Evolutionary conservation across 352 stramenopile species (phyloP).

Genomic region (Globisporangium barbulae): DNA sequence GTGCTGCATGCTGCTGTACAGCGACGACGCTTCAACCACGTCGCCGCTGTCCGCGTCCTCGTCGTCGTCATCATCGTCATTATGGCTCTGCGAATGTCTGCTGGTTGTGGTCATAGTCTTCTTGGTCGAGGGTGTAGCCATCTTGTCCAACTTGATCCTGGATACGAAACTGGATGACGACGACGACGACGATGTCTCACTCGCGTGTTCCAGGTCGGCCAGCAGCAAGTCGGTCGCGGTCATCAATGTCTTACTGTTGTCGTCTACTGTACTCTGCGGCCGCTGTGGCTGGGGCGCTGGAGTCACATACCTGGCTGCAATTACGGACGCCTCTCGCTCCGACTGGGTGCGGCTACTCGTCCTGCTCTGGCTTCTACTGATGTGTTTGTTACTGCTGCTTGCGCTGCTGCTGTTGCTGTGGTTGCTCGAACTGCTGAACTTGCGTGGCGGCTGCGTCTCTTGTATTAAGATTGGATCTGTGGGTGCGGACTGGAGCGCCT

Average conservation of each 20-base stretch:
- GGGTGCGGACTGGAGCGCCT: not conserved
- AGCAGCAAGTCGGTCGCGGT: constrained; percentile 19
- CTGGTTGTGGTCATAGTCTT: not conserved
- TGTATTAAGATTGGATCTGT: not conserved
- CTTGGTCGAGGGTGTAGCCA: not conserved
- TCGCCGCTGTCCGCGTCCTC: constrained; percentile 20
- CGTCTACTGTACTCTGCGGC: not conserved
- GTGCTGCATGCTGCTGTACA: constrained; percentile 22
- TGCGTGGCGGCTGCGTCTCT: not conserved
- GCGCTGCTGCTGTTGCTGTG: not conserved
- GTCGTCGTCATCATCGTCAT: constrained; percentile 1
- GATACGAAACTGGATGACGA: constrained; percentile 16
- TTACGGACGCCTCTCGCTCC: not conserved
- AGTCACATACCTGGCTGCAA: not conserved
- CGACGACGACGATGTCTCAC: constrained; percentile 24
- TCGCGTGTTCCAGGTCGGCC: constrained; percentile 30
- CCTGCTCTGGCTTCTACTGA: constrained; percentile 3
- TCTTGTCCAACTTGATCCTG: not conserved
- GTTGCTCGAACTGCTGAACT: not conserved
- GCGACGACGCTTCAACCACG: constrained; percentile 19
- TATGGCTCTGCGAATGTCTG: not conserved
- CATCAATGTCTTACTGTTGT: not conserved
- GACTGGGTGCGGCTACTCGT: not conserved
- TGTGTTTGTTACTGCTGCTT: not conserved
- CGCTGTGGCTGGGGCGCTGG: not conserved